These are phyloP conservation scores for Andrographis paniculata DNA, from an alignment of 305 asterid species.

Conservation along the genomic window DNA sequence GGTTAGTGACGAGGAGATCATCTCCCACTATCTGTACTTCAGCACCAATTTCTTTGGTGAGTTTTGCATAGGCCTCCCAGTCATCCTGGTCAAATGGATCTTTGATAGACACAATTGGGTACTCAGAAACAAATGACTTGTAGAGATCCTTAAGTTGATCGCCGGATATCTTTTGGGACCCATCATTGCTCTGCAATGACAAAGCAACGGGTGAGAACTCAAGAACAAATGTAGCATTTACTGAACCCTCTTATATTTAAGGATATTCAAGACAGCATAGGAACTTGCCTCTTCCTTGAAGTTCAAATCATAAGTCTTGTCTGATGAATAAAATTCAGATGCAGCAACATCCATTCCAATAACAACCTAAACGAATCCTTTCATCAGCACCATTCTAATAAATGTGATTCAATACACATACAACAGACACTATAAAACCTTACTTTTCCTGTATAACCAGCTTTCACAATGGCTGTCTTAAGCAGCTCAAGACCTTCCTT, in stretches of 20 bases:
- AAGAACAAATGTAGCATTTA: constrained; percentile 69
- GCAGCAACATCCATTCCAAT: constrained; percentile 99
- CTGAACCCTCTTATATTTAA: constrained; percentile 72
- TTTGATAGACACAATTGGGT: too few species aligned
- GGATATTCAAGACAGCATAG: constrained; percentile 36
- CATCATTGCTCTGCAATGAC: too few species aligned
- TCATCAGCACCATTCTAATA: not conserved
- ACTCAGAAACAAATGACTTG: too few species aligned
- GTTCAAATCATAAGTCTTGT: constrained; percentile 79
- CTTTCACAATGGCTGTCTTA: constrained; percentile 93
- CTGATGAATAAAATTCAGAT: constrained; percentile 77
- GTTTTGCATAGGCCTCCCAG: constrained; percentile 80
- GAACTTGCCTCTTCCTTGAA: constrained; percentile 92
- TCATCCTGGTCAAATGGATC: constrained; percentile 99
- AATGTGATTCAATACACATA: not conserved
- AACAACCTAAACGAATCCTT: constrained; percentile 41
- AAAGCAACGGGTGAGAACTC: constrained; percentile 94
- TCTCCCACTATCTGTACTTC: too few species aligned
- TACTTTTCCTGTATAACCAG: constrained; percentile 84
- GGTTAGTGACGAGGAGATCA: constrained; percentile 87
- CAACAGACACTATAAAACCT: constrained; percentile 15
- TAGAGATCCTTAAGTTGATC: too few species aligned
- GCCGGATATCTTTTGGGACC: too few species aligned
- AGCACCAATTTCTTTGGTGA: constrained; percentile 60
- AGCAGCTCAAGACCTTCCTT: constrained; percentile 97